These are phyloP conservation scores for Rubia peregrina DNA, from an alignment of 305 asterid species.

Conservation along the genomic window DNA sequence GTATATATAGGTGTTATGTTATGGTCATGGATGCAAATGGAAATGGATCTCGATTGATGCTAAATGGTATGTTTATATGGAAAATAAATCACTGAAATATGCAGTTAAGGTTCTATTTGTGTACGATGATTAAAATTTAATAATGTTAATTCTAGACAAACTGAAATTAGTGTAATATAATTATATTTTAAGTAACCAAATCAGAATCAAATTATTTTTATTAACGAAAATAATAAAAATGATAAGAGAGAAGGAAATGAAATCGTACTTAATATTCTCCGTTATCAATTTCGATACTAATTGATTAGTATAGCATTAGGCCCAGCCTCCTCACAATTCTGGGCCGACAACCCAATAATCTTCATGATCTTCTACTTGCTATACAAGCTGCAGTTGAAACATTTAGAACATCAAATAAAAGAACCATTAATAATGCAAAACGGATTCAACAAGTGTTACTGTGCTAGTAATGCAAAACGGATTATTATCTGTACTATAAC, in stretches of 20 bases:
- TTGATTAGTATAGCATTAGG: background rate
- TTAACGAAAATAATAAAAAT: background rate
- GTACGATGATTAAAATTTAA: background rate
- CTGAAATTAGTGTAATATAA: background rate
- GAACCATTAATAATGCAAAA: too few relatives aligned
- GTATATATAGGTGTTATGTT: constrained; percentile 4
- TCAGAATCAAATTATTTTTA: background rate
- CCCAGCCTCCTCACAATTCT: background rate
- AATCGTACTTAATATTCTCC: background rate
- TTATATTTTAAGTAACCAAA: background rate
- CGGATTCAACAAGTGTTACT: too few relatives aligned
- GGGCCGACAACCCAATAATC: background rate
- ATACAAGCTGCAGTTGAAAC: background rate
- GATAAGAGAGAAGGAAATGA: background rate
- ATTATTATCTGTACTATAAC: background rate
- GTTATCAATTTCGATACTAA: background rate
- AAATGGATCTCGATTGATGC: constrained; percentile 1
- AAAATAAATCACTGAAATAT: constrained; percentile 1
- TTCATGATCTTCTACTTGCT: background rate
- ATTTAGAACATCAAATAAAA: background rate
- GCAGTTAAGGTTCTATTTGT: background rate
- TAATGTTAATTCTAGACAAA: background rate
- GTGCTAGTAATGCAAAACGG: too few relatives aligned
- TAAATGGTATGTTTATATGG: background rate
- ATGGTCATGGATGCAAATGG: background rate